Conservation (phyloP, 495 filamentous ascomycete species). For the Clavariopsis aquatica region DNA sequence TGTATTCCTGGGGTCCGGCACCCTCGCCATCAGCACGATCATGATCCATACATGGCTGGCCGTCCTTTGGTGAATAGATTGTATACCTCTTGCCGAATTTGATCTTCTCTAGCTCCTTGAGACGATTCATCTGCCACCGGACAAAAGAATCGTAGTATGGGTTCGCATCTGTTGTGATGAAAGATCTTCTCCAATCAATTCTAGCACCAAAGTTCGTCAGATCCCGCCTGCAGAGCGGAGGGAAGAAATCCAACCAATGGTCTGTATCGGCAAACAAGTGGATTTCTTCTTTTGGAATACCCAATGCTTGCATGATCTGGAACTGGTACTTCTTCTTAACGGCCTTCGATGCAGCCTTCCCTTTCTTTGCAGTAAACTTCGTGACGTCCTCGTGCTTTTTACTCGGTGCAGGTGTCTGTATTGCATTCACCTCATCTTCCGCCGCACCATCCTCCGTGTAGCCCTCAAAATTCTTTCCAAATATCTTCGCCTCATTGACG, state of each 20-base stretch:
- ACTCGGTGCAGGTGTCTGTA: conserved; percentile 59
- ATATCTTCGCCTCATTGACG: conserved; percentile 79
- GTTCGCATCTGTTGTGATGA: conserved; percentile 96
- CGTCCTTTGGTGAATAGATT: conserved; percentile 94
- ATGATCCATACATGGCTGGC: conserved; percentile 97
- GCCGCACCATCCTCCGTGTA: conserved; percentile 59
- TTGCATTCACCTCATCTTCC: conserved; percentile 44
- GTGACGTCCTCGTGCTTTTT: conserved; percentile 71
- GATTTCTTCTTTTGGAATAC: conserved; percentile 82
- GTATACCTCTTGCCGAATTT: conserved; percentile 93
- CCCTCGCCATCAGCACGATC: conserved; percentile 91
- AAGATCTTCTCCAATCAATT: conserved; percentile 88
- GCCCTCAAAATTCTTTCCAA: conserved; percentile 62
- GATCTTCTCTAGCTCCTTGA: conserved; percentile 88
- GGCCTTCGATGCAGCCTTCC: conserved; percentile 87
- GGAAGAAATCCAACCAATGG: conserved; percentile 87
- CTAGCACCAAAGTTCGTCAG: conserved; percentile 79
- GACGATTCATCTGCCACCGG: conserved; percentile 94
- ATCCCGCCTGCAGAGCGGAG: conserved; percentile 72
- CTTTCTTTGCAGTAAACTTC: conserved; percentile 92
- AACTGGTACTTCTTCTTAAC: conserved; percentile 89
- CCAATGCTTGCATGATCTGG: conserved; percentile 83
- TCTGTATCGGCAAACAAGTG: conserved; percentile 85
- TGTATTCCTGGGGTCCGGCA: conserved; percentile 87
- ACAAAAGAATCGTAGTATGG: conserved; percentile 98